These are phyloP conservation scores for Aspergillus leporis DNA, from an alignment of 495 filamentous ascomycete genomes.

Conservation along the genomic window DNA sequence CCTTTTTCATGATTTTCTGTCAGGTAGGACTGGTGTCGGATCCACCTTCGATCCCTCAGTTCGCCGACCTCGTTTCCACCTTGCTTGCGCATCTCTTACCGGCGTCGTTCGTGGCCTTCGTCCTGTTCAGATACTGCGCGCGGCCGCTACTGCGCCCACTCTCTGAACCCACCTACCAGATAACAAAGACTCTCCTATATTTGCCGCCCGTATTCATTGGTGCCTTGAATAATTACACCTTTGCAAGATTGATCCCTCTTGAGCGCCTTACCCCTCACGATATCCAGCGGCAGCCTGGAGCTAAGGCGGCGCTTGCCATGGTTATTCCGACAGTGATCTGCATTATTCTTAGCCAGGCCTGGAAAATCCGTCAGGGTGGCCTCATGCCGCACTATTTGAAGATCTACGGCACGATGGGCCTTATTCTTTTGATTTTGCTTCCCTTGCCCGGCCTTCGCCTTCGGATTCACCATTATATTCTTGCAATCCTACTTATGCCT, in stretches of 20 bases:
- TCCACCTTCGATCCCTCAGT: constrained; percentile 57
- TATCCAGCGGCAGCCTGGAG: constrained; percentile 74
- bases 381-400: constrained; percentile 68
- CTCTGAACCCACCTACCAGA: constrained; percentile 55
- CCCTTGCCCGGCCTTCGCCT: constrained; percentile 79
- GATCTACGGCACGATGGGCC: constrained; percentile 65
- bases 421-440: constrained; percentile 62
- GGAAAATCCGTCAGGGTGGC: constrained; percentile 72
- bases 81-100: constrained; percentile 74
- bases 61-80: constrained; percentile 64
- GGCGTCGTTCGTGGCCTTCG: constrained; percentile 71
- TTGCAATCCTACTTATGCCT: constrained; percentile 79
- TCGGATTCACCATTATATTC: constrained; percentile 92
- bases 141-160: constrained; percentile 55
- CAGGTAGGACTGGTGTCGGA: constrained; percentile 80
- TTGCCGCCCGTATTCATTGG: constrained; percentile 76
- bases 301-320: constrained; percentile 65
- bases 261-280: constrained; percentile 75
- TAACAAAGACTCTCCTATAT: constrained; percentile 75
- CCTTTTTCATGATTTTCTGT: constrained; percentile 72
- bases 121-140: constrained; percentile 71
- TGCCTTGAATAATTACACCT: constrained; percentile 78
- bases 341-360: constrained; percentile 68
- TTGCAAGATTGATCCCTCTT: constrained; percentile 77
- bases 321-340: constrained; percentile 62